Evolutionary conservation across 768 basidiomycete species (phyloP).

Genomic region (Trametes cubensis): DNA sequence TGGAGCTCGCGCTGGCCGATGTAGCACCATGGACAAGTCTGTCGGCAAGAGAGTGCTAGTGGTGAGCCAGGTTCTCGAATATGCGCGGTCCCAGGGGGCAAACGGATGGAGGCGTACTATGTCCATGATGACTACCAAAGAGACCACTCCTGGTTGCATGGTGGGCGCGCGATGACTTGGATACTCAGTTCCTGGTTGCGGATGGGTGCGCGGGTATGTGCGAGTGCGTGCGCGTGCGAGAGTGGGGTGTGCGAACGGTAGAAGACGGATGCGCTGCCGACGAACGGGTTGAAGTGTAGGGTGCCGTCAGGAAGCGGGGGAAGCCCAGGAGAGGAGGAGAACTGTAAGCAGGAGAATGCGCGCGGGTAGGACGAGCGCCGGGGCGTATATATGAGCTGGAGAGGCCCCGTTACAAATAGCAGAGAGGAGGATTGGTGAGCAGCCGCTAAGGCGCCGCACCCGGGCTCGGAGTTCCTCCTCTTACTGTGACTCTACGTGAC

Average conservation of each 20-base stretch:
- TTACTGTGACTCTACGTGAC: constrained; percentile 13
- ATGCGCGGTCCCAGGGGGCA: background rate
- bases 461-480: background rate
- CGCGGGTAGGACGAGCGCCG: constrained; percentile 16
- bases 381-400: constrained; percentile 21
- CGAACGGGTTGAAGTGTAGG: background rate
- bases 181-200: background rate
- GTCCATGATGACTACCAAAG: constrained; percentile 38
- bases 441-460: constrained; percentile 18
- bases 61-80: background rate
- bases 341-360: constrained; percentile 13
- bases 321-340: background rate
- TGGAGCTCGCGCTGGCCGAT: constrained; percentile 45
- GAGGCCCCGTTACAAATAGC: constrained; percentile 24
- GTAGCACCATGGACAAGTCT: constrained; percentile 48
- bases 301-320: background rate
- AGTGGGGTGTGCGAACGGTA: background rate
- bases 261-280: background rate
- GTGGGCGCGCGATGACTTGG: constrained; percentile 1
- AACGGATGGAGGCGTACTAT: constrained; percentile 34
- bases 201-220: background rate
- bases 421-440: constrained; percentile 26
- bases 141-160: constrained; percentile 29
- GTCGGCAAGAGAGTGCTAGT: background rate
- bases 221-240: constrained; percentile 2